Conservation (phyloP, 1,284 basidiomycete genomes). For the Apiotrichum gracile region DNA sequence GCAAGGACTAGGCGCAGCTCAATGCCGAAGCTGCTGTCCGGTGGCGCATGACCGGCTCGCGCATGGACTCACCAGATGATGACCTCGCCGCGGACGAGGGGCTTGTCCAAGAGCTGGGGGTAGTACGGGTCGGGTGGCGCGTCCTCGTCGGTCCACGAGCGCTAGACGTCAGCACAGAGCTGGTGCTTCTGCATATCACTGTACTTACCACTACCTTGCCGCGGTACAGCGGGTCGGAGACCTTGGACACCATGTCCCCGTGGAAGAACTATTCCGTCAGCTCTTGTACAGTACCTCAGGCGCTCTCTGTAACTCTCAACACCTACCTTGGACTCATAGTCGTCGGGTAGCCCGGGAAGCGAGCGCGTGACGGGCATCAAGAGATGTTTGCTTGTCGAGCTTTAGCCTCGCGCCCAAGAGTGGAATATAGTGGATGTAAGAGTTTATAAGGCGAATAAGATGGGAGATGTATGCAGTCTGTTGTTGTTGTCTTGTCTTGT, state of each 20-base stretch:
- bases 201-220: conserved; percentile 34
- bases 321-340: conserved; percentile 36
- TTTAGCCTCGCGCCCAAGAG: too few species aligned
- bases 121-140: conserved; percentile 38
- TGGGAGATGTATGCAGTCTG: too few species aligned
- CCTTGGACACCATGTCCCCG: conserved; percentile 29
- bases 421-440: too few species aligned
- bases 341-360: conserved; percentile 34
- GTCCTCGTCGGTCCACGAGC: conserved; percentile 42
- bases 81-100: conserved; percentile 70
- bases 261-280: conserved; percentile 30
- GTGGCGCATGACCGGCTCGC: too few species aligned
- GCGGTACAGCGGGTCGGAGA: conserved; percentile 19
- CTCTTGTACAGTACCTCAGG: too few species aligned
- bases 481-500: too few species aligned
- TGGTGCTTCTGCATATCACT: too few species aligned
- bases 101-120: conserved; percentile 59
- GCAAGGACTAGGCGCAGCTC: too few species aligned
- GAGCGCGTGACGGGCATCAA: conserved; percentile 21
- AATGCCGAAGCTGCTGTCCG: too few species aligned
- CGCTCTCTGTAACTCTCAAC: too few species aligned
- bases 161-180: conserved; percentile 23
- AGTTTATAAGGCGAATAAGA: too few species aligned
- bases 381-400: neutral
- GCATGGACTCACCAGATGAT: conserved; percentile 57